Percentiles rank a stretch among this genome's conserved stretches.
Evolutionary conservation across 768 basidiomycete genomes (phyloP).

Genomic region (Tricholoma hemisulphureum): DNA sequence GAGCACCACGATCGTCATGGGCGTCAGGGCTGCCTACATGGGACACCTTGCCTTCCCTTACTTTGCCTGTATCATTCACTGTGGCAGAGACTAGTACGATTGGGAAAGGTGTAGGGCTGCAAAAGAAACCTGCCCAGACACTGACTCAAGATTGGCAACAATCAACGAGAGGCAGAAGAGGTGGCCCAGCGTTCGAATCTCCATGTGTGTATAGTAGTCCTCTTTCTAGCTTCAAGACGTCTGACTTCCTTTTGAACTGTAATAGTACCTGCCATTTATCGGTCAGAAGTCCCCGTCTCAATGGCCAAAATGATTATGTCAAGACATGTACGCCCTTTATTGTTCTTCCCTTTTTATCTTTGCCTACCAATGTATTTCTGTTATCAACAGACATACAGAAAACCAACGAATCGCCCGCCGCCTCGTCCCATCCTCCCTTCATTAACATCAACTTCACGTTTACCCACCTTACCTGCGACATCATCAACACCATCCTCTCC

Average conservation of each 20-base stretch:
- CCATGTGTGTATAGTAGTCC: conserved; percentile 16
- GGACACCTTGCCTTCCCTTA: conserved; percentile 24
- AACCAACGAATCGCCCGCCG: conserved; percentile 22
- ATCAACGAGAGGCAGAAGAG: conserved; percentile 15
- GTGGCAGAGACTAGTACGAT: conserved; percentile 11
- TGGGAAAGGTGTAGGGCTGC: conserved; percentile 24
- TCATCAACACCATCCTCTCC: conserved; percentile 2
- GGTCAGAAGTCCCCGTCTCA: conserved; percentile 42
- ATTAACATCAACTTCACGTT: conserved; percentile 2
- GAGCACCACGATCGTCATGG: conserved; percentile 19
- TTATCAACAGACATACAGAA: conserved; percentile 18
- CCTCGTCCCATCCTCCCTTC: conserved; percentile 13
- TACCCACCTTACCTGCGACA: conserved; percentile 3
- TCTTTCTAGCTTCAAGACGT: not conserved
- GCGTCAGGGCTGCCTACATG: conserved; percentile 22
- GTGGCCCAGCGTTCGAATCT: conserved; percentile 26
- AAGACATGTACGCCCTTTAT: conserved; percentile 39
- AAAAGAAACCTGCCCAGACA: conserved; percentile 14
- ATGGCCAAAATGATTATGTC: conserved; percentile 57
- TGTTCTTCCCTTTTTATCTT: not conserved
- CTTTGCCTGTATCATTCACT: conserved; percentile 25
- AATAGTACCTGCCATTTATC: conserved; percentile 42
- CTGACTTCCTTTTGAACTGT: not conserved
- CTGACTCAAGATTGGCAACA: conserved; percentile 15
- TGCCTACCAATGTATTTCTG: not conserved